Evolutionary conservation across 441 rosid genomes (phyloP), one percentile per base, ranked within the genome.

Genomic region (Dalechampia spathulata): DNA sequence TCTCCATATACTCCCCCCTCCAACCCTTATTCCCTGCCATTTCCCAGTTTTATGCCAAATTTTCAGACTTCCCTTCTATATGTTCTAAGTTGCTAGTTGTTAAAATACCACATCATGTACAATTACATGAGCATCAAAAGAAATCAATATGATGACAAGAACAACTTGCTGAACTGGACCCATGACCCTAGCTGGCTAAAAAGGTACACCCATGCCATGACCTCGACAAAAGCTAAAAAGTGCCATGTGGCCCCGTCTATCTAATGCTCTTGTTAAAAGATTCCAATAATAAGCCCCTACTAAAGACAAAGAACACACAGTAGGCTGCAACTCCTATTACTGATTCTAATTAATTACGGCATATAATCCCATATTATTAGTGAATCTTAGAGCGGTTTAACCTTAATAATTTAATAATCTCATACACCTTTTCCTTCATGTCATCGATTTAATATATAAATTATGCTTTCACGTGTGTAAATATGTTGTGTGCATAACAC

Each of bases 21-120:
- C 72, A 28, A 68, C 86, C 21, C 0, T 25, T 40, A 51, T 21
- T 12, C 48, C 72, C 96, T 88, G 75, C 60, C 58, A n/a, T n/a
- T n/a, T n/a, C n/a, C n/a, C n/a, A n/a, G n/a, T n/a, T n/a, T n/a
- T n/a, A n/a, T n/a, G n/a, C n/a, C n/a, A n/a, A n/a, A n/a, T n/a
- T n/a, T n/a, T n/a, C n/a, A n/a, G n/a, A n/a, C n/a, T n/a, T n/a
- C n/a, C n/a, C n/a, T n/a, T n/a, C n/a, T n/a, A n/a, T n/a, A n/a
- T n/a, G n/a, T n/a, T n/a, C n/a, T n/a, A n/a, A n/a, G n/a, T n/a
- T n/a, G n/a, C n/a, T n/a, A n/a, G n/a, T n/a, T n/a, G n/a, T n/a
- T n/a, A n/a, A n/a, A n/a, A n/a, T n/a, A n/a, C n/a, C n/a, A n/a
- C n/a, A n/a, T n/a, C n/a, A n/a, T n/a, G n/a, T n/a, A n/a, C n/a